phyloP scores from a whole-genome alignment of 2,329 filamentous ascomycete species.

The Pyricularia sp. region DNA sequence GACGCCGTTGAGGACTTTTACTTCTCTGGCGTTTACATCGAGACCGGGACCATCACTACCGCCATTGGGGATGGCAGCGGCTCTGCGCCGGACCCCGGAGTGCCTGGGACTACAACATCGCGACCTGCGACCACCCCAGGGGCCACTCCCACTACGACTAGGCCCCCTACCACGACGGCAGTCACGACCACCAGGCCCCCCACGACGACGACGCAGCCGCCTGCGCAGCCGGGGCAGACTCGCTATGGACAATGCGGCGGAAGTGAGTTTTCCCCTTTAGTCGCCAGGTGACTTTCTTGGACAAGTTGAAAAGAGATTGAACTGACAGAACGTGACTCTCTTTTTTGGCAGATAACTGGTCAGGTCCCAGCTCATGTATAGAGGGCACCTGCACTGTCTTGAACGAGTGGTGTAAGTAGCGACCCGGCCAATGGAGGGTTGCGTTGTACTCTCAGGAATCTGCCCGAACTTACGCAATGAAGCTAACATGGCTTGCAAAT shows the following conservation, averaged over 20 bases:
- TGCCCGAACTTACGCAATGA: too few relatives aligned
- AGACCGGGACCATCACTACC: constrained; percentile 37
- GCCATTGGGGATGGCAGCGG: constrained; percentile 14
- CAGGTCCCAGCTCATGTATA: background rate
- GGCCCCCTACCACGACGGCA: background rate
- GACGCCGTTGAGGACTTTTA: constrained; percentile 56
- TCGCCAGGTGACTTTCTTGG: too few relatives aligned
- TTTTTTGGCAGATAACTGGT: background rate
- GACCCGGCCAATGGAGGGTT: background rate
- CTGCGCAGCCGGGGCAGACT: constrained; percentile 1
- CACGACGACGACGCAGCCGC: background rate
- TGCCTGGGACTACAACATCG: too few relatives aligned
- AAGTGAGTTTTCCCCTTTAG: background rate
- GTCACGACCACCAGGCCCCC: background rate
- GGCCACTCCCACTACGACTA: background rate
- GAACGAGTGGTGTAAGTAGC: constrained; percentile 2
- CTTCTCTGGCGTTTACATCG: constrained; percentile 64
- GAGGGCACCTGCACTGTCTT: background rate
- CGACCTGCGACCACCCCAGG: background rate
- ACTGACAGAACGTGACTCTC: background rate
- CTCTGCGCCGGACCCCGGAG: background rate
- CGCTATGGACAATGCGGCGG: background rate
- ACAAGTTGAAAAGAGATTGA: background rate
- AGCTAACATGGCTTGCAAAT: too few relatives aligned
- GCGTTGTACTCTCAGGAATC: too few relatives aligned